Evolutionary conservation across 2,329 filamentous ascomycete genomes (phyloP).

Genomic region (Metarhizium humberi): DNA sequence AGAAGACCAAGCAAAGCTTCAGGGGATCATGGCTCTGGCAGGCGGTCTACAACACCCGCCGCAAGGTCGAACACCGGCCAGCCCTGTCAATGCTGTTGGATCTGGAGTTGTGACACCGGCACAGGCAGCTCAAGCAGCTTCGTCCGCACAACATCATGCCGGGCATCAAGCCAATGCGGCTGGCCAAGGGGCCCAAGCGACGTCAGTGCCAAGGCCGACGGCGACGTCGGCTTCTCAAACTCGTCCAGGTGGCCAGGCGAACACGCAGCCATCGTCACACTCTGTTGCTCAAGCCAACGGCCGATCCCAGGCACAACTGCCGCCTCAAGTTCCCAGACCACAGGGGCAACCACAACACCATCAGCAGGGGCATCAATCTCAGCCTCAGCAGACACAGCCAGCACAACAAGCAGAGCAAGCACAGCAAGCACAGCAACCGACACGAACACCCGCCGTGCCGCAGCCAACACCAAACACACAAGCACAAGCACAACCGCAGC

Average conservation of each 20-base stretch:
- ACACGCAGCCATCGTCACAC: conserved; percentile 21
- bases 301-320: conserved; percentile 16
- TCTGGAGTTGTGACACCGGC: conserved; percentile 24
- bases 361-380: conserved; percentile 6
- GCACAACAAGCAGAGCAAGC: conserved; percentile 7
- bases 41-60: conserved; percentile 38
- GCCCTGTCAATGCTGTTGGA: conserved; percentile 16
- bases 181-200: neutral
- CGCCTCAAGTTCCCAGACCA: conserved; percentile 12
- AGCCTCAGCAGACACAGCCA: conserved; percentile 12
- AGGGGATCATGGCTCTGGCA: conserved; percentile 49
- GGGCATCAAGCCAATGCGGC: neutral
- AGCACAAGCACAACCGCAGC: neutral
- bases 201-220: conserved; percentile 3
- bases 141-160: conserved; percentile 5
- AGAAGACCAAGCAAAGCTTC: conserved; percentile 50
- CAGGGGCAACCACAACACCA: conserved; percentile 16
- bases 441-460: neutral
- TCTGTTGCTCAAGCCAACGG: conserved; percentile 10
- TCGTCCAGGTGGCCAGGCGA: conserved; percentile 15
- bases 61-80: conserved; percentile 12
- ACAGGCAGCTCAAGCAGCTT: conserved; percentile 19
- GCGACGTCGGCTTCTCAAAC: conserved; percentile 16
- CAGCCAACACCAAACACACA: conserved; percentile 2
- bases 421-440: conserved; percentile 5